Evolutionary conservation across 768 basidiomycete species (phyloP).

Genomic region (Lactarius pseudohatsudake): DNA sequence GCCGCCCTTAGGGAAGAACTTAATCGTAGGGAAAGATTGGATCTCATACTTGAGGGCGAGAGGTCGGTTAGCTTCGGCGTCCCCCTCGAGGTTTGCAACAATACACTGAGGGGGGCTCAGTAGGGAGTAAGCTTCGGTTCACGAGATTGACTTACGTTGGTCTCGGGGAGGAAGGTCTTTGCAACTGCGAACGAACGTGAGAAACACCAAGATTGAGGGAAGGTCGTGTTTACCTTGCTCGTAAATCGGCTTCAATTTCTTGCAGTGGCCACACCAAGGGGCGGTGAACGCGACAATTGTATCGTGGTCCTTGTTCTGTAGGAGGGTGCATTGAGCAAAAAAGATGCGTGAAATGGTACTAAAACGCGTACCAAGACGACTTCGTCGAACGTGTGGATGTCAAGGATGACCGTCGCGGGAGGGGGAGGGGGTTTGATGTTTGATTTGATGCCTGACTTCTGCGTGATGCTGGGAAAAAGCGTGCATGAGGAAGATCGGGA

Average conservation of each 20-base stretch:
- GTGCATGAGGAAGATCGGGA: background rate
- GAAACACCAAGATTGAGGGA: background rate
- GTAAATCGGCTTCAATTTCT: slow-evolving; percentile 81
- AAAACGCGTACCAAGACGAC: slow-evolving; percentile 58
- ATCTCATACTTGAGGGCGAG: slow-evolving; percentile 74
- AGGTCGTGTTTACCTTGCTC: slow-evolving; percentile 58
- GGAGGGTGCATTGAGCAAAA: background rate
- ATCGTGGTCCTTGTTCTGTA: slow-evolving; percentile 63
- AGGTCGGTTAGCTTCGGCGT: slow-evolving; percentile 74
- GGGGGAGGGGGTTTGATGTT: slow-evolving; percentile 84
- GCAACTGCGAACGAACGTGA: slow-evolving; percentile 53
- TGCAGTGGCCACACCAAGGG: slow-evolving; percentile 95
- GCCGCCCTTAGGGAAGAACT: slow-evolving; percentile 82
- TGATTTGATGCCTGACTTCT: slow-evolving; percentile 80
- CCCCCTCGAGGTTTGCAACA: slow-evolving; percentile 89
- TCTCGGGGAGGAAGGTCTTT: slow-evolving; percentile 71
- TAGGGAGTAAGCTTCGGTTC: background rate
- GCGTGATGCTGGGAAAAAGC: slow-evolving; percentile 55
- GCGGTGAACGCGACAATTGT: slow-evolving; percentile 86
- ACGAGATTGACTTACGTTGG: slow-evolving; percentile 50
- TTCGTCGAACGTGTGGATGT: slow-evolving; percentile 70
- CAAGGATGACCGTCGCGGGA: slow-evolving; percentile 64
- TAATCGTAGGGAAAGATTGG: slow-evolving; percentile 86
- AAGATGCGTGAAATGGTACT: background rate
- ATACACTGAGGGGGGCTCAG: slow-evolving; percentile 58